phyloP scores from a whole-genome alignment of 768 basidiomycete genomes.

The Boletus rubescentipes region DNA sequence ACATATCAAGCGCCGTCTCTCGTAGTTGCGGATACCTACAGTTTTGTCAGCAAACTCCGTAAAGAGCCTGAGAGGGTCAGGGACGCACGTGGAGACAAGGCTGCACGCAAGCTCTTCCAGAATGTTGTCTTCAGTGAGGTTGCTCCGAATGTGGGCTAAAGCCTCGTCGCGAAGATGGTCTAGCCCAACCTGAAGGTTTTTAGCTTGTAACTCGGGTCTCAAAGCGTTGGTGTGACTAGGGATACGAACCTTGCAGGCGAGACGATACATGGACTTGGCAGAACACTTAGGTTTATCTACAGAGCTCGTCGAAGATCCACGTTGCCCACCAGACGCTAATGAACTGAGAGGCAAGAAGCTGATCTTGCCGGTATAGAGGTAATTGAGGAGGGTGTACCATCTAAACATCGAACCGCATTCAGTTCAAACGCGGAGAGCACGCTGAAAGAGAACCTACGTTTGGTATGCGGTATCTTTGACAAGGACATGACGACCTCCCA shows the following conservation, averaged over 20 bases:
- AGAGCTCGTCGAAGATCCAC: neutral
- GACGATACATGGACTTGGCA: constrained; percentile 45
- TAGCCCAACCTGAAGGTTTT: constrained; percentile 13
- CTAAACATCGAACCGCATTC: constrained; percentile 15
- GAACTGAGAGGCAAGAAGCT: constrained; percentile 31
- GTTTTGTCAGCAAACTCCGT: neutral
- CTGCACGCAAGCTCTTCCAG: constrained; percentile 19
- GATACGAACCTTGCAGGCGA: constrained; percentile 36
- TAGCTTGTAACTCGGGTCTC: neutral
- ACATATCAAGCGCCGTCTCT: constrained; percentile 21
- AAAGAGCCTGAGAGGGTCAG: neutral
- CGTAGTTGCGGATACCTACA: constrained; percentile 15
- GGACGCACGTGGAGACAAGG: constrained; percentile 18
- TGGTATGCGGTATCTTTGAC: constrained; percentile 27
- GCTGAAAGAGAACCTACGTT: constrained; percentile 14
- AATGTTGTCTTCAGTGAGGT: constrained; percentile 19
- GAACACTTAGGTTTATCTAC: constrained; percentile 28
- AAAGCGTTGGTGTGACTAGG: neutral
- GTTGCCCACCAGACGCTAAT: neutral
- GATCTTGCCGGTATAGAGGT: constrained; percentile 37
- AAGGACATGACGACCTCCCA: constrained; percentile 20
- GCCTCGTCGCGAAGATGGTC: constrained; percentile 19
- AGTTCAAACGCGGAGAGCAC: neutral
- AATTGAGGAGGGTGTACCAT: constrained; percentile 39
- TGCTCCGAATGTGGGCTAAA: constrained; percentile 8